Conservation (phyloP, 2,329 filamentous ascomycete genomes). For the Pyrenophora tritici-repentis region DNA sequence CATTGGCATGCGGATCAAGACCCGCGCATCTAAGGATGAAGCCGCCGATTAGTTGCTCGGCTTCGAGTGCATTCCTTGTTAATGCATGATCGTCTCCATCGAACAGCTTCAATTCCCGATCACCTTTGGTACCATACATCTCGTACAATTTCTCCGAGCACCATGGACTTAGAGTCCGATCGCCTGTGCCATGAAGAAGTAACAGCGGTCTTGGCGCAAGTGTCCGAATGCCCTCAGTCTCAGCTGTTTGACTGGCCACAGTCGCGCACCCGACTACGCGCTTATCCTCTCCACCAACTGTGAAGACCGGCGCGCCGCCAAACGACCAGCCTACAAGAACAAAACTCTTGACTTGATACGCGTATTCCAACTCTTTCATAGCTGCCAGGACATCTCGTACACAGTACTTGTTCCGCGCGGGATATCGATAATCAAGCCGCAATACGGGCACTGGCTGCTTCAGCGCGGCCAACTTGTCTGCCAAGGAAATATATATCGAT, state of each 20-base stretch:
- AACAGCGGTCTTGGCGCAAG: slow-evolving; percentile 1
- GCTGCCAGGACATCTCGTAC: slow-evolving; percentile 3
- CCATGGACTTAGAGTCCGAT: background rate
- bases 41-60: slow-evolving; percentile 3
- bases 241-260: slow-evolving; percentile 3
- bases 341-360: background rate
- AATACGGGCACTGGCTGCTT: background rate
- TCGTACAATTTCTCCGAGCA: background rate
- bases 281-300: background rate
- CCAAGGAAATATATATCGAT: background rate
- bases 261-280: slow-evolving; percentile 3
- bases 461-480: slow-evolving; percentile 1
- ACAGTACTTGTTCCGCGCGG: slow-evolving; percentile 1
- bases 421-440: slow-evolving; percentile 6
- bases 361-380: background rate
- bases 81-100: slow-evolving; percentile 6
- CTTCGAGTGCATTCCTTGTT: background rate
- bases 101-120: background rate
- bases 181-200: slow-evolving; percentile 2
- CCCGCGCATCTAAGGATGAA: slow-evolving; percentile 4
- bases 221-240: background rate
- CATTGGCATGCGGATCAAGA: background rate
- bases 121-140: background rate
- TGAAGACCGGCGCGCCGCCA: slow-evolving; percentile 4
- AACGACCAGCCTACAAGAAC: slow-evolving; percentile 8